Base-by-base conservation (phyloP, 202 grass and related monocot genomes). In the Carex arenaria region DNA sequence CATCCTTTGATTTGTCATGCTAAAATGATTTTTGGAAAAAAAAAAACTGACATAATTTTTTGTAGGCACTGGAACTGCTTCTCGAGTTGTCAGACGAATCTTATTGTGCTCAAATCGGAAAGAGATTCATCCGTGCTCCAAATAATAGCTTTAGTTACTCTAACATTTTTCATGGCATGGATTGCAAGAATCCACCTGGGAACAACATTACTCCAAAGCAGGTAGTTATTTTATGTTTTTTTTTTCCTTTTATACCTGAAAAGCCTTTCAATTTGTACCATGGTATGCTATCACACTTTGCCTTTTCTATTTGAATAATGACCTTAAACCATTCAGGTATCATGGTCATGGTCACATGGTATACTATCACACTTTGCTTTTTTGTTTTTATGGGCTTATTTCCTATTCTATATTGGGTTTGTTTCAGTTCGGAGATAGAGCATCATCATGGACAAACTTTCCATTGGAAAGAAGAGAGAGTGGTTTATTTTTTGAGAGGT, bases 41-140 rank as follows among this genome's bases (percentile, higher is more conserved):
- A 72, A 45, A 20, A 5, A 4, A 23, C 42, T 77, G 45, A 88
- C 65, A 36, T 34, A 43, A 38, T 90, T 9, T 56, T 92, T 88
- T 88, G 64, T 84, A 98, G 95, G 95, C 95, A 43, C 55, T 98
- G 80, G 92, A 93, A 52, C 49, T 80, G 40, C 90, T 98, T 42
- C 92, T 98, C 45, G 86, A 95, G 88, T 83, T 95, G 57, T 91
- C 95, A 75, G 87, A 87, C 66, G 61, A 79, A 7, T 88, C 84
- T 61, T 83, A 73, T 7, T 4, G 78, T 83, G 54, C 68, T 82
- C 55, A 82, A 61, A 82, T 69, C 61, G 84, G 89, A 76, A 84
- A 76, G 54, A 65, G 47, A 38, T 57, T 54, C 80, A 34, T 64
- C 31, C 78, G 71, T 85, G 12, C 14, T 74, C 64, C 64, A 74